A percentile compares a stretch with the other conserved stretches of the same genome.
Evolutionary conservation across 2,329 filamentous ascomycete species (phyloP).

Genomic region (Erysiphe pulchra): DNA sequence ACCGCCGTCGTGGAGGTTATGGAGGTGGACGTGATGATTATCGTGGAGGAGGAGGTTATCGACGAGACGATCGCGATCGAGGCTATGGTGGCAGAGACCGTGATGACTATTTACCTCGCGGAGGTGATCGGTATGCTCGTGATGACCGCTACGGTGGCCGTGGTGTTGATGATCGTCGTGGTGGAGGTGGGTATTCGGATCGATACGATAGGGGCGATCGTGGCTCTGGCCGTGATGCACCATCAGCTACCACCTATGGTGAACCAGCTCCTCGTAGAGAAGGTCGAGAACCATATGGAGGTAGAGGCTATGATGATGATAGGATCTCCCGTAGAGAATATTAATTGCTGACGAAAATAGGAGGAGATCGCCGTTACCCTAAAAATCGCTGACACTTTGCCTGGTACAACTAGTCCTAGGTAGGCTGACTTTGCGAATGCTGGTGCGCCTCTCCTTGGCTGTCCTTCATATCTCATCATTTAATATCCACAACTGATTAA

Average conservation of each 20-base stretch:
- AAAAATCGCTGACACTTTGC: constrained; percentile 11
- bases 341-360: constrained; percentile 15
- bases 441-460: constrained; percentile 12
- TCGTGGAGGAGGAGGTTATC: constrained; percentile 13
- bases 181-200: constrained; percentile 19
- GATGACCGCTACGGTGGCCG: constrained; percentile 12
- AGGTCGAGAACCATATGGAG: constrained; percentile 18
- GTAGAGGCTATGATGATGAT: constrained; percentile 15
- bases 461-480: not conserved
- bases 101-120: constrained; percentile 13
- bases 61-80: constrained; percentile 19
- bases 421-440: constrained; percentile 14
- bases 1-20: constrained; percentile 17
- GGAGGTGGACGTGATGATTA: constrained; percentile 9
- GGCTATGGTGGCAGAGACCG: constrained; percentile 16
- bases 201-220: constrained; percentile 24
- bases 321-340: constrained; percentile 13
- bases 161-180: constrained; percentile 18
- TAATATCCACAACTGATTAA: too few species aligned
- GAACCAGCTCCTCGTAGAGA: constrained; percentile 19
- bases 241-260: constrained; percentile 17
- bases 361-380: constrained; percentile 15
- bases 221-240: constrained; percentile 16
- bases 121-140: constrained; percentile 15
- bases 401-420: constrained; percentile 11